Conservation (phyloP, 257 asterid species). For the Catharanthus roseus region DNA sequence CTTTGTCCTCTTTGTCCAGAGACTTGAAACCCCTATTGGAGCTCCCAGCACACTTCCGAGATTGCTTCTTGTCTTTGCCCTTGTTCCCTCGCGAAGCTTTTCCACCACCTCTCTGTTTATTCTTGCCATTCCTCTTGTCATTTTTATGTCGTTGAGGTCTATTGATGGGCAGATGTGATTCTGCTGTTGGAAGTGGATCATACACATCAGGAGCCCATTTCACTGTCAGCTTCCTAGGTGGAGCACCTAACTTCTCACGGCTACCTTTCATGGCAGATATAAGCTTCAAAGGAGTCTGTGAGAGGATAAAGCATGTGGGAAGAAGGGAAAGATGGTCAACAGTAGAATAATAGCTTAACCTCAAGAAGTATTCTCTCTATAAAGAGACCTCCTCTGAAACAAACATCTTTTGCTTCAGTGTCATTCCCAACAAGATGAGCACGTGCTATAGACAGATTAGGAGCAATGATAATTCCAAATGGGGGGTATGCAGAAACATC, state of each 20-base stretch:
- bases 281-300: slow-evolving; percentile 55
- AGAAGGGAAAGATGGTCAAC: not conserved
- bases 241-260: slow-evolving; percentile 70
- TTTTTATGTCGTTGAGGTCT: slow-evolving; percentile 49
- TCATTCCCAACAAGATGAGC: not conserved
- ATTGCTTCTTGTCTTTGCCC: slow-evolving; percentile 74
- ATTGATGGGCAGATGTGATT: slow-evolving; percentile 62
- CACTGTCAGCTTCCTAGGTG: slow-evolving; percentile 53
- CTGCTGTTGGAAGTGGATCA: slow-evolving; percentile 84
- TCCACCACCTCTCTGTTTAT: slow-evolving; percentile 60
- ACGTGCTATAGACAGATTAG: not conserved
- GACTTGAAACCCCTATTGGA: slow-evolving; percentile 37
- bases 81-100: slow-evolving; percentile 64
- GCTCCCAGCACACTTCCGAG: slow-evolving; percentile 42
- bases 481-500: not conserved
- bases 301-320: slow-evolving; percentile 24
- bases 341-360: slow-evolving; percentile 10
- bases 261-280: slow-evolving; percentile 94
- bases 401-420: slow-evolving; percentile 9
- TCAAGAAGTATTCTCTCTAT: not conserved
- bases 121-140: slow-evolving; percentile 57
- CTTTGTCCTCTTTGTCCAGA: slow-evolving; percentile 24
- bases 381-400: slow-evolving; percentile 13
- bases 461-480: not conserved
- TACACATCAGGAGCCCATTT: slow-evolving; percentile 93